A percentile compares a stretch with the other conserved stretches of the same genome.
phyloP scores from a whole-genome alignment of 2,329 filamentous ascomycete species.

The Talaromyces funiculosus region DNA sequence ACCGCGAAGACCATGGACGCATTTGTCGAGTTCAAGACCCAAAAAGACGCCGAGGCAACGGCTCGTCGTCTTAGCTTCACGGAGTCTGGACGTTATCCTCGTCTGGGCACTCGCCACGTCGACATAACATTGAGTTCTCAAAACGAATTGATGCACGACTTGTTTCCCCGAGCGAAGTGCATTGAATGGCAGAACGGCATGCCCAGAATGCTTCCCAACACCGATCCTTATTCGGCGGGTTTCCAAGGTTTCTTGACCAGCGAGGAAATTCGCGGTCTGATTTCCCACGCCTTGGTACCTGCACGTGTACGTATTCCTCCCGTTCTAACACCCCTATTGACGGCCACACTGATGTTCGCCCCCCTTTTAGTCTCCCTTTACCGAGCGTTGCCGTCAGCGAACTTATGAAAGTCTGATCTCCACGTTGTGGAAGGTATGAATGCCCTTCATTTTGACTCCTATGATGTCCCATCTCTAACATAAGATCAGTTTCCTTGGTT shows the following conservation, averaged over 20 bases:
- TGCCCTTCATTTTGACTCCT: background rate
- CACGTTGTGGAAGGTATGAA: constrained; percentile 45
- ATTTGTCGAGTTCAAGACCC: constrained; percentile 43
- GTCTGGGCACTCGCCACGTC: constrained; percentile 45
- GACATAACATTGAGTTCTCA: constrained; percentile 44
- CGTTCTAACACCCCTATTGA: background rate
- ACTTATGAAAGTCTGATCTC: constrained; percentile 50
- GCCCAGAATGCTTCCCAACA: constrained; percentile 29
- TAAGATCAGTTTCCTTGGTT: constrained; percentile 47
- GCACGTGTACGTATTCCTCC: constrained; percentile 38
- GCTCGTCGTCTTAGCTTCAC: constrained; percentile 32
- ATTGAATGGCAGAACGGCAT: constrained; percentile 40
- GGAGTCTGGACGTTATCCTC: constrained; percentile 34
- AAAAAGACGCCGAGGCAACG: constrained; percentile 34
- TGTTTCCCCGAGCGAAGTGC: constrained; percentile 50
- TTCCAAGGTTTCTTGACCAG: constrained; percentile 48
- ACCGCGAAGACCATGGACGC: constrained; percentile 54
- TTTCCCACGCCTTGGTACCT: constrained; percentile 46
- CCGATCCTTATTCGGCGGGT: constrained; percentile 43
- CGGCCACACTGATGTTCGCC: background rate
- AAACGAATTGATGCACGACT: constrained; percentile 44
- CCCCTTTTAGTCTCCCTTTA: constrained; percentile 42
- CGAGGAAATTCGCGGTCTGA: constrained; percentile 45
- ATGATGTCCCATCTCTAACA: constrained; percentile 11
- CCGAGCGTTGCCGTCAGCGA: constrained; percentile 46